These are phyloP conservation scores for Globisporangium cylindrosporum DNA, from an alignment of 352 stramenopile genomes.

Conservation along the genomic window DNA sequence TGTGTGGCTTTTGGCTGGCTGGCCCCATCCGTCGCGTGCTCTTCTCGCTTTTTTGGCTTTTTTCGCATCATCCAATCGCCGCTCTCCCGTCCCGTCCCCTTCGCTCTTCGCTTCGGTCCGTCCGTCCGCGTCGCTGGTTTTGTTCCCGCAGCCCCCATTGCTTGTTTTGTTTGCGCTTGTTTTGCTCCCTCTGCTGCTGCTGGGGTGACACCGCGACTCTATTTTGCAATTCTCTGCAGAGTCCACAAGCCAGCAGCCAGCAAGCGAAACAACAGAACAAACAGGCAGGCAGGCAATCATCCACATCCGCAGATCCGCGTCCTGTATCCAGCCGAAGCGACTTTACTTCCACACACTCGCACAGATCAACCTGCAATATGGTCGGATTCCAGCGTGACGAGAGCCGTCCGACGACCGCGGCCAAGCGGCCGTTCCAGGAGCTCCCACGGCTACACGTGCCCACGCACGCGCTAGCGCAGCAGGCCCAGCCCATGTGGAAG, in stretches of 20 bases:
- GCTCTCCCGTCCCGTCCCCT: not conserved
- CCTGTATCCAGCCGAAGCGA: not conserved
- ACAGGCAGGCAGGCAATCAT: not conserved
- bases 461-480: constrained; percentile 49
- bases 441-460: constrained; percentile 66
- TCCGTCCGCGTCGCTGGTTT: not conserved
- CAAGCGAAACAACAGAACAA: constrained; percentile 1
- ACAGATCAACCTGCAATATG: constrained; percentile 1
- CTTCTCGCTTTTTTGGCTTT: not conserved
- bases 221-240: constrained; percentile 50
- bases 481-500: constrained; percentile 57
- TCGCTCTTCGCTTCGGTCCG: not conserved
- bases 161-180: constrained; percentile 3
- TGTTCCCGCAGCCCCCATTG: not conserved
- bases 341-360: not conserved
- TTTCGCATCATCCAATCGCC: constrained; percentile 3
- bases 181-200: not conserved
- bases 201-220: constrained; percentile 3
- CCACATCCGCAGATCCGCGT: constrained; percentile 5
- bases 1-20: not conserved
- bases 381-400: not conserved
- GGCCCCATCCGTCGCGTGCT: not conserved
- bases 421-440: constrained; percentile 45
- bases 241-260: constrained; percentile 24
- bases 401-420: not conserved